Percentiles rank a stretch among this genome's conserved stretches.
phyloP scores from a whole-genome alignment of 768 basidiomycete species.

The Panaeolus papilionaceus region DNA sequence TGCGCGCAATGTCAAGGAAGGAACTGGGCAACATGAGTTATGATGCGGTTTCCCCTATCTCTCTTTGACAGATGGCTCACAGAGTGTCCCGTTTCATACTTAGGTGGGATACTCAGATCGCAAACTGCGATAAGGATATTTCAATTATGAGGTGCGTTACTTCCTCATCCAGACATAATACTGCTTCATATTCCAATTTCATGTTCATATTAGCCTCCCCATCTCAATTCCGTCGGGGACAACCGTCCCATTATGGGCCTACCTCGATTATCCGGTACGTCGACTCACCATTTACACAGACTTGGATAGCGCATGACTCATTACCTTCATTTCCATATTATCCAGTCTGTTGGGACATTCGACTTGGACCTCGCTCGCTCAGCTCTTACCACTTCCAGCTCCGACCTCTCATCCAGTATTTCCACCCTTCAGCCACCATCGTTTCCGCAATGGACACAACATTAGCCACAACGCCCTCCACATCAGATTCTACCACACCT shows the following conservation, averaged over 20 bases:
- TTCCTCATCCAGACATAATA: not conserved
- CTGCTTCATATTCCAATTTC: not conserved
- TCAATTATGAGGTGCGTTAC: slow-evolving; percentile 40
- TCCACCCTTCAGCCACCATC: slow-evolving; percentile 21
- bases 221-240: slow-evolving; percentile 45
- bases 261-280: slow-evolving; percentile 47
- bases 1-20: slow-evolving; percentile 55
- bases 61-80: not conserved
- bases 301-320: too few species aligned
- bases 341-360: slow-evolving; percentile 33
- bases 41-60: not conserved
- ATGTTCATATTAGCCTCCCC: not conserved
- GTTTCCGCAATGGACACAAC: not conserved
- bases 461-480: not conserved
- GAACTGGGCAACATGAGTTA: slow-evolving; percentile 37
- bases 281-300: too few species aligned
- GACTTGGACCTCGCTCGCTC: slow-evolving; percentile 35
- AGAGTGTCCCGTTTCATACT: not conserved
- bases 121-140: slow-evolving; percentile 48
- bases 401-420: slow-evolving; percentile 24
- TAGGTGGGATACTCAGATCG: slow-evolving; percentile 57
- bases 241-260: slow-evolving; percentile 55
- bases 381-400: slow-evolving; percentile 39
- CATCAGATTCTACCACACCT: not conserved
- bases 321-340: too few species aligned